These are phyloP conservation scores for Mortierella sp. DNA, from an alignment of 371 early-diverging fungal genomes.

Conservation along the genomic window DNA sequence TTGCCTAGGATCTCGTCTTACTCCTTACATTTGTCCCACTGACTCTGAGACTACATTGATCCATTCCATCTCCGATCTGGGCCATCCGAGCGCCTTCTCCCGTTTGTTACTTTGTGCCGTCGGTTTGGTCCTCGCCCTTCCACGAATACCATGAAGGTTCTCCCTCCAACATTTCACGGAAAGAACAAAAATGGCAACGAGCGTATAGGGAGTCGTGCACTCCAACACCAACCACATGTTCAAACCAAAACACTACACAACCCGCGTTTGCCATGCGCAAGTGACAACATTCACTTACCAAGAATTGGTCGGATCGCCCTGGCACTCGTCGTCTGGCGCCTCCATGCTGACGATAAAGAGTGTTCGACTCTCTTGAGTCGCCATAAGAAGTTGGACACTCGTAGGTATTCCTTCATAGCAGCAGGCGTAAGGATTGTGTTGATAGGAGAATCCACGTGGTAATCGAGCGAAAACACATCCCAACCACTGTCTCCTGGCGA, in stretches of 20 bases:
- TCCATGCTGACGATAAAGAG: slow-evolving; percentile 81
- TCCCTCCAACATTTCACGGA: slow-evolving; percentile 15
- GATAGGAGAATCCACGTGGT: slow-evolving; percentile 86
- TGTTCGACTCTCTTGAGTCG: slow-evolving; percentile 89
- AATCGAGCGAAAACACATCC: slow-evolving; percentile 93
- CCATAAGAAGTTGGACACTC: slow-evolving; percentile 91
- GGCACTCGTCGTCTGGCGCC: slow-evolving; percentile 76
- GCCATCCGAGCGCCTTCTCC: too few relatives aligned
- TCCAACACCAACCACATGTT: too few relatives aligned
- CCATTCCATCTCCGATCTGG: too few relatives aligned
- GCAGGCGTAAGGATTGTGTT: slow-evolving; percentile 81
- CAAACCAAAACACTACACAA: too few relatives aligned
- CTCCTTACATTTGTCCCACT: not conserved
- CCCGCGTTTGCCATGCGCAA: not conserved
- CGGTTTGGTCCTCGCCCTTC: not conserved
- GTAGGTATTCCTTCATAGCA: slow-evolving; percentile 84
- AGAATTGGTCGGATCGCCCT: slow-evolving; percentile 61
- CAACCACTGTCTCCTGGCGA: slow-evolving; percentile 86
- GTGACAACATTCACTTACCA: slow-evolving; percentile 24
- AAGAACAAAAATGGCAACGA: slow-evolving; percentile 10
- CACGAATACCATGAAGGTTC: not conserved
- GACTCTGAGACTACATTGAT: too few relatives aligned
- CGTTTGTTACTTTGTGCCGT: not conserved
- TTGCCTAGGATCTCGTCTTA: too few relatives aligned
- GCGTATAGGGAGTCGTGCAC: not conserved